phyloP scores from a whole-genome alignment of 805 yeast genomes.

The Kurtzmaniella fragi region DNA sequence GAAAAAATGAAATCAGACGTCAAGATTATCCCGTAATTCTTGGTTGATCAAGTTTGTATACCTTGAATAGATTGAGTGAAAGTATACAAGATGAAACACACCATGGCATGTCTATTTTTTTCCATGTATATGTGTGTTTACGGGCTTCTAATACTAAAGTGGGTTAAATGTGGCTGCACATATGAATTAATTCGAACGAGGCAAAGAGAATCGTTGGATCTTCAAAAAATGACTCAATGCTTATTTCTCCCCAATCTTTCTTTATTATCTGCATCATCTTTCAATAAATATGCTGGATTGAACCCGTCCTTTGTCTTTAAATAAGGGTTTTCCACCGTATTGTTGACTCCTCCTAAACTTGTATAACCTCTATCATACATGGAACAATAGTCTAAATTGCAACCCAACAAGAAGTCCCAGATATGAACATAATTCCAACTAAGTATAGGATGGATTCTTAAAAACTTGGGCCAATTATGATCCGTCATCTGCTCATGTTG shows the following conservation, averaged over 20 bases:
- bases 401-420: constrained; percentile 72
- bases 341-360: constrained; percentile 74
- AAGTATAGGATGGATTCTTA: constrained; percentile 81
- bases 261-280: constrained; percentile 58
- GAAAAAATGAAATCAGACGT: too few relatives aligned
- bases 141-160: too few relatives aligned
- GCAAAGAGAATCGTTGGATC: neutral
- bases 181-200: neutral
- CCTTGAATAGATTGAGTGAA: too few relatives aligned
- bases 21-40: too few relatives aligned
- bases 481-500: constrained; percentile 70
- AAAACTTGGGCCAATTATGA: constrained; percentile 85
- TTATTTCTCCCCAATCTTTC: constrained; percentile 35
- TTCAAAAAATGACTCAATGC: neutral
- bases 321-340: constrained; percentile 70
- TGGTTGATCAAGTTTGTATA: too few relatives aligned
- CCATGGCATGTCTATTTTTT: too few relatives aligned
- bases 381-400: constrained; percentile 62
- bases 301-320: constrained; percentile 22
- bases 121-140: too few relatives aligned
- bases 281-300: constrained; percentile 55
- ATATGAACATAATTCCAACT: constrained; percentile 82
- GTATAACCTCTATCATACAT: constrained; percentile 85
- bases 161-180: neutral
- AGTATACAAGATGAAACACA: too few relatives aligned